These are phyloP conservation scores for Penicillium soppii DNA, from an alignment of 495 filamentous ascomycete species.

Conservation along the genomic window DNA sequence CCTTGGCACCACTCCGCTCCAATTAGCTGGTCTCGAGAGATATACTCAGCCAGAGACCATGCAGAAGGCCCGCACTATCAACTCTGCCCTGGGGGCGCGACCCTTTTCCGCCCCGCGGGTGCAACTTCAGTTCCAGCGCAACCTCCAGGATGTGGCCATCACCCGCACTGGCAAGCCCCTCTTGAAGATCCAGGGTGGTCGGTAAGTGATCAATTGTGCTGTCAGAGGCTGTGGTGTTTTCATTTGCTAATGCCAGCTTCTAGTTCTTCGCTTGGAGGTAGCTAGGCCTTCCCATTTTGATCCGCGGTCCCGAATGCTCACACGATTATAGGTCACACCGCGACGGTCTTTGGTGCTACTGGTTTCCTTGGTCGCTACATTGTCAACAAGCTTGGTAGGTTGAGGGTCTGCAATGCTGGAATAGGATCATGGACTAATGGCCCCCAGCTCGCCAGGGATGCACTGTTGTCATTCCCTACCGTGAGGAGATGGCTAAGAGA, in stretches of 20 bases:
- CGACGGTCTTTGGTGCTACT: conserved; percentile 96
- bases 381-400: conserved; percentile 88
- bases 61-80: conserved; percentile 51
- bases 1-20: conserved; percentile 33
- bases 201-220: conserved; percentile 54
- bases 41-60: conserved; percentile 42
- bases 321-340: conserved; percentile 73
- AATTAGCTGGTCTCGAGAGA: conserved; percentile 33
- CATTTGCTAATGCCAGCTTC: conserved; percentile 24
- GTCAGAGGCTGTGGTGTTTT: background rate
- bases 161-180: conserved; percentile 86
- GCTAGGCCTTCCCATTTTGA: conserved; percentile 26
- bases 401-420: background rate
- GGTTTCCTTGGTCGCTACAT: conserved; percentile 97
- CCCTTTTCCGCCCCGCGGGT: conserved; percentile 43
- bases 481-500: conserved; percentile 96
- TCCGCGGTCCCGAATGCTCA: conserved; percentile 23
- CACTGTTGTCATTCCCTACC: conserved; percentile 88
- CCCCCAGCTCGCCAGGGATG: conserved; percentile 80
- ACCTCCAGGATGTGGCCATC: conserved; percentile 76
- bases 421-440: conserved; percentile 32
- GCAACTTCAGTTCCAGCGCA: conserved; percentile 46
- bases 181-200: conserved; percentile 76
- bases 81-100: conserved; percentile 45
- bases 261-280: conserved; percentile 86